Evolutionary conservation across 345 rosid genomes (phyloP), one percentile per base, ranked within the genome.

Genomic region (rapeseed (Brassica napus)): DNA sequence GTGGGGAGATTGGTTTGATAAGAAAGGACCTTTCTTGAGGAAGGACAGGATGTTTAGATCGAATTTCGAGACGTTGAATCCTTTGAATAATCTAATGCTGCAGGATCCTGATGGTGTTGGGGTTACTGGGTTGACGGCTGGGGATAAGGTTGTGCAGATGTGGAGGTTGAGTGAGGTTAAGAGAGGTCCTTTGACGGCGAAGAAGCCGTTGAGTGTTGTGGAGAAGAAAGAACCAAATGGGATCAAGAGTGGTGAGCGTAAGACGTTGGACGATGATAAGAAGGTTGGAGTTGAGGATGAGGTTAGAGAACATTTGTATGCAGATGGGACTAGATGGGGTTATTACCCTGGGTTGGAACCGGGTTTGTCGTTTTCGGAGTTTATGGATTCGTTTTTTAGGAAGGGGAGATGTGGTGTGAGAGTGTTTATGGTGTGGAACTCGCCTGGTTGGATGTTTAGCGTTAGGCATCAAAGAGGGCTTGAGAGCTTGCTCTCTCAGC

Each of bases 1-100:
- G 18, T 95, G 99, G 99, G 97, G 98, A 0, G 97, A 89, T 70
- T 93, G 99, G 98, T 93, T 95, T 80, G 94, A 94, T 60, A 94
- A 91, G 84, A 95, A 95, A 78, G 82, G 94, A 18, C 94, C 90
- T 34, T 93, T 95, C 72, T 83, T 95, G 87, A 87, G 89, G 82
- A 91, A 87, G 84, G 98, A 91, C 83, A 77, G 84, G 79, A 89
- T 93, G 98, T 95, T 95, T 68, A 90, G 83, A 76, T 90, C 98
- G 14, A 88, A 89, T 77, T 78, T 89, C 8, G 98, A 91, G 80
- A 82, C 84, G 5, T 85, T 95, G 87, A 92, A 94, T 86, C 98
- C 98, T 0, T 63, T 84, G 86, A 86, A 84, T 76, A 92, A 93
- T 79, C 97, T 97, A 0, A 73, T 94, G 86, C 57, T 94, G 92